These are phyloP conservation scores for Fusarium duplospermum DNA, from an alignment of 2,329 filamentous ascomycete genomes.

Conservation along the genomic window DNA sequence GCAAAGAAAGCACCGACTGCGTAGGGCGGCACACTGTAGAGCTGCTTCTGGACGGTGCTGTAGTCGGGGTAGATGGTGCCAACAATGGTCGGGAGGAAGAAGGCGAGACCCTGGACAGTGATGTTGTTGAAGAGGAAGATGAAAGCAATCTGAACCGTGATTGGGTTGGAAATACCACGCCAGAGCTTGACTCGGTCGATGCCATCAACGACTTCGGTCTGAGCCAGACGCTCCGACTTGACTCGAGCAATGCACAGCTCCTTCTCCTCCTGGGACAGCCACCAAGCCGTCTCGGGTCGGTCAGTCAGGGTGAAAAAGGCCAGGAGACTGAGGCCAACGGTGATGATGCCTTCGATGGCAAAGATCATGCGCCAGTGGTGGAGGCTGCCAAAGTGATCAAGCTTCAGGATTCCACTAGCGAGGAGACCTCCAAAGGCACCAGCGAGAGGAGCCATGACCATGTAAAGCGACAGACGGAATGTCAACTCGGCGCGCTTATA, in stretches of 20 bases:
- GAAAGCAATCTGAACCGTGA: conserved; percentile 64
- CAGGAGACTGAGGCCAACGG: conserved; percentile 63
- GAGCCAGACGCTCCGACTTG: conserved; percentile 67
- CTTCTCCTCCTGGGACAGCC: conserved; percentile 73
- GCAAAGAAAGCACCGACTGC: conserved; percentile 72
- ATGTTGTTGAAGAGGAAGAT: conserved; percentile 75
- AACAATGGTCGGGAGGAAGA: conserved; percentile 75
- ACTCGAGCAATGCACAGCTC: conserved; percentile 72
- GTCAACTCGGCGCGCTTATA: conserved; percentile 72
- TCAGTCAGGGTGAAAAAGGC: conserved; percentile 74
- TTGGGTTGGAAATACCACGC: conserved; percentile 69
- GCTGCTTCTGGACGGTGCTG: conserved; percentile 70
- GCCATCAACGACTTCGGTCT: conserved; percentile 70
- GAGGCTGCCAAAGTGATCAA: conserved; percentile 66
- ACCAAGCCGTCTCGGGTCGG: conserved; percentile 72
- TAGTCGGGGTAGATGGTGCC: conserved; percentile 69
- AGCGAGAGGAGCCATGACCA: conserved; percentile 74
- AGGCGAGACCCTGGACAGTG: conserved; percentile 74
- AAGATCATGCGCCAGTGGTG: conserved; percentile 77
- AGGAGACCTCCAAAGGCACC: conserved; percentile 76
- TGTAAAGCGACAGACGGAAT: conserved; percentile 72
- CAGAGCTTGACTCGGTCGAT: conserved; percentile 67
- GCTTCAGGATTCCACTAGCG: conserved; percentile 69
- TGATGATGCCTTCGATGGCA: conserved; percentile 74
- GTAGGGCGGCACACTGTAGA: conserved; percentile 74